These are phyloP conservation scores for Falciphora oryzae DNA, from an alignment of 2,329 filamentous ascomycete species.

Conservation along the genomic window DNA sequence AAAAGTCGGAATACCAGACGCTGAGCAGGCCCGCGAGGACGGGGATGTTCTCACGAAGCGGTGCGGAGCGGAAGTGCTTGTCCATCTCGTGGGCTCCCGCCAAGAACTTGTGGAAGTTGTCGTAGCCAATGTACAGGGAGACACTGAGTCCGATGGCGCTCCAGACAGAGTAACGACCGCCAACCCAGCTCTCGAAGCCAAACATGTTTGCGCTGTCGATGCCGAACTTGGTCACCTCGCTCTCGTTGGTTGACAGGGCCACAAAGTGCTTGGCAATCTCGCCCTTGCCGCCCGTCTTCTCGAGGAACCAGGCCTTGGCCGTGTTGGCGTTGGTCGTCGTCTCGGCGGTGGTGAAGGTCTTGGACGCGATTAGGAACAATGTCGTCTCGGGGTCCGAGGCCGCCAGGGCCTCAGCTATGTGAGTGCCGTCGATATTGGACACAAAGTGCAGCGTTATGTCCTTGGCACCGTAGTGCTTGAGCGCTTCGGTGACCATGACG, in stretches of 20 bases:
- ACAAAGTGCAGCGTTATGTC: constrained; percentile 93
- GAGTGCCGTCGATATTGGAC: constrained; percentile 98
- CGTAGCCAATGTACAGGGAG: constrained; percentile 88
- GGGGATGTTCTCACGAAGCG: constrained; percentile 92
- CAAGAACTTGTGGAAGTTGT: constrained; percentile 97
- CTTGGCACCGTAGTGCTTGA: constrained; percentile 87
- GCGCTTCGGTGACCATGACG: constrained; percentile 97
- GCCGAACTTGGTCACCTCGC: constrained; percentile 95
- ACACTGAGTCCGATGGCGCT: constrained; percentile 96
- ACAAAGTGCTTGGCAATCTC: constrained; percentile 99
- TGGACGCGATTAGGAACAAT: constrained; percentile 97
- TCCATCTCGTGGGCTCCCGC: constrained; percentile 96
- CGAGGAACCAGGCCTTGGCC: constrained; percentile 94
- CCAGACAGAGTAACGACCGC: constrained; percentile 98
- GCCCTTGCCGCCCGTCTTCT: constrained; percentile 67
- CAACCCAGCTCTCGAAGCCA: constrained; percentile 97
- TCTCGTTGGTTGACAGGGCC: constrained; percentile 91
- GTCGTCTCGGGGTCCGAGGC: constrained; percentile 92
- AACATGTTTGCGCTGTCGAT: constrained; percentile 99
- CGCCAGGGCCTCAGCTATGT: constrained; percentile 89
- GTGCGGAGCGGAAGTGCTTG: constrained; percentile 90
- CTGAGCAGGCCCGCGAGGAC: constrained; percentile 86
- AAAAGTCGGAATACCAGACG: constrained; percentile 99
- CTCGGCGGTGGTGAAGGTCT: constrained; percentile 99
- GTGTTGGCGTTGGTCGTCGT: constrained; percentile 96